phyloP scores from a whole-genome alignment of 106 monocot genomes.

The Acorus calamus region DNA sequence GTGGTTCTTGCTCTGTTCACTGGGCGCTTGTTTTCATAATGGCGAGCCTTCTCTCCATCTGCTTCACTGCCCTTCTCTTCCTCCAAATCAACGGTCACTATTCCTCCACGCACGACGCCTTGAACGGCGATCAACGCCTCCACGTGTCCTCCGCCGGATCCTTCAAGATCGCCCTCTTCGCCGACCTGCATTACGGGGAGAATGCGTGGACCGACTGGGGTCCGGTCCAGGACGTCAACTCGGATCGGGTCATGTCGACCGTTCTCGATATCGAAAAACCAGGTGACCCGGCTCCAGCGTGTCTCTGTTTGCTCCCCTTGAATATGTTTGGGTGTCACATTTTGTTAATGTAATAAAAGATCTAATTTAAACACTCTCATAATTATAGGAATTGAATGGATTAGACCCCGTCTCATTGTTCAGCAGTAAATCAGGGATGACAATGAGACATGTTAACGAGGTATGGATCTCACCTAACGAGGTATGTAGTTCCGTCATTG shows the following conservation, averaged over 20 bases:
- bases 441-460: too few relatives aligned
- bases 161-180: conserved; percentile 75
- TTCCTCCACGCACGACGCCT: not conserved
- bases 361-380: too few relatives aligned
- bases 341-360: too few relatives aligned
- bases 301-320: not conserved
- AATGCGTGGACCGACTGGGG: conserved; percentile 88
- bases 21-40: too few relatives aligned
- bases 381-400: not conserved
- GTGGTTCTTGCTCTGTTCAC: too few relatives aligned
- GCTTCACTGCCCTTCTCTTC: too few relatives aligned
- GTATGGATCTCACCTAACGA: too few relatives aligned
- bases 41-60: too few relatives aligned
- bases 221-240: conserved; percentile 56
- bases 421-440: too few relatives aligned
- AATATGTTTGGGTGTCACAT: not conserved
- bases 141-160: conserved; percentile 28
- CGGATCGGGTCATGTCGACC: conserved; percentile 48
- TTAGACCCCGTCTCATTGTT: too few relatives aligned
- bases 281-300: conserved; percentile 19
- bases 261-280: conserved; percentile 66
- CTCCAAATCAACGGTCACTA: too few relatives aligned
- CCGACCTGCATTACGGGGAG: conserved; percentile 92
- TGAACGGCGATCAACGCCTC: conserved; percentile 7
- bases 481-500: too few relatives aligned